Base-by-base conservation (phyloP, 129 eudicot genomes). In the Heracleum sosnowskyi region DNA sequence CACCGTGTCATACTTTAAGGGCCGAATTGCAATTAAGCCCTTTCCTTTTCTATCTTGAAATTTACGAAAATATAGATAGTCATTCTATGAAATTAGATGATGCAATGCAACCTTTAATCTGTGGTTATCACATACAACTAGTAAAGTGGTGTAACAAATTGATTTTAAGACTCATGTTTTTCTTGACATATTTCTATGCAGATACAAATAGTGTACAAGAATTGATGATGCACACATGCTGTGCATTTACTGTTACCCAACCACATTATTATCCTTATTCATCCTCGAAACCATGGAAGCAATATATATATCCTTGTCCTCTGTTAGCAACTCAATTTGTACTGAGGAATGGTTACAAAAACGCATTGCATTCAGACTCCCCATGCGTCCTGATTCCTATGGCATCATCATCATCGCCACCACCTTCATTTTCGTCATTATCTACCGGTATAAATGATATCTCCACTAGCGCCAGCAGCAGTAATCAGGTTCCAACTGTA, bases 301-400 rank as follows among this genome's bases (percentile, higher is more conserved):
- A 24, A 31, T 76, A 41, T 33, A 10, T 33, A 44, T 60, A 41
- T 68, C 74, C 82, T 11, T 35, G 77, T 44, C 41, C 80, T 35
- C 36, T 73, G 24, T 69, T 72, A 37, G 63, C 80, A 37, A 20
- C 88, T 55, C 83, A 45, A 11, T 74, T 79, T 45, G 47, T 44
- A 63, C 39, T 8, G 20, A 34, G 24, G 24, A 68, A 34, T 72
- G 24, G 15, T 35, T 37, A 8, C 26, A 4, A 13, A 55, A 29
- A 70, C 42, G 47, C 74, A 31, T 41, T 60, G 68, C 68, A 15
- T 77, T 37, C 51, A 24, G 70, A 78, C 39, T 63, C 11, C 24
- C 63, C 33, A 17, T 80, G 26, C 33, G 33, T 64, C 74, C 72
- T 20, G 0, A 35, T 73, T 26, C 31, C 82, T 73, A 7, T 34